phyloP scores from a whole-genome alignment of 306 rosid species.

The Cucumis cinereus region DNA sequence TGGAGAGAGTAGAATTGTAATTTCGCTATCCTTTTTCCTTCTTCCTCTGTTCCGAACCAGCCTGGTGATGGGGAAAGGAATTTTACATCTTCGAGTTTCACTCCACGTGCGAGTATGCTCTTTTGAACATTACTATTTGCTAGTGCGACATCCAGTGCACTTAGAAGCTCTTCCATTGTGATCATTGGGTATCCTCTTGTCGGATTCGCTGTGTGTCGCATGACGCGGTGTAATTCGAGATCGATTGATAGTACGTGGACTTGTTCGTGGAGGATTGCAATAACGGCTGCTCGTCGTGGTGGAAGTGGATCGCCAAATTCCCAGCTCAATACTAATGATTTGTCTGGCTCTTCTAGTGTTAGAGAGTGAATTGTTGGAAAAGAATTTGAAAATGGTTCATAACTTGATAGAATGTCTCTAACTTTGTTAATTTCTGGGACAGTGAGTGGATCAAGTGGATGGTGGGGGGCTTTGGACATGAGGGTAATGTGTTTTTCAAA shows the following conservation, averaged over 20 bases:
- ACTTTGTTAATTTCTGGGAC: constrained; percentile 39
- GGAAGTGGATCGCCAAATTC: constrained; percentile 25
- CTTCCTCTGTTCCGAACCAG: constrained; percentile 52
- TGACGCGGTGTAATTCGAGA: constrained; percentile 23
- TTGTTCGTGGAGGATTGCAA: constrained; percentile 22
- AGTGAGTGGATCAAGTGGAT: constrained; percentile 81
- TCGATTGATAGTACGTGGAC: constrained; percentile 32
- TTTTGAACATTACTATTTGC: constrained; percentile 28
- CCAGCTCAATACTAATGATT: constrained; percentile 42
- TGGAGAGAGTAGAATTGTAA: constrained; percentile 55
- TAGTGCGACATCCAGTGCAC: constrained; percentile 21
- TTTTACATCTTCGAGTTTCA: constrained; percentile 35
- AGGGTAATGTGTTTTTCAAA: not conserved
- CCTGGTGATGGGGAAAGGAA: constrained; percentile 63
- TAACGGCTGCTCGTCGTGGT: constrained; percentile 43
- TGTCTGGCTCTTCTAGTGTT: constrained; percentile 56
- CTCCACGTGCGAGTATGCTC: constrained; percentile 41
- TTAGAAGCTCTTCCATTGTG: constrained; percentile 39
- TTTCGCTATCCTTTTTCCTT: constrained; percentile 46
- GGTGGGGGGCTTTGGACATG: constrained; percentile 35
- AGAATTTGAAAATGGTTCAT: constrained; percentile 28
- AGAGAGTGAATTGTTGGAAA: constrained; percentile 33
- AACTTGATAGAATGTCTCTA: constrained; percentile 28
- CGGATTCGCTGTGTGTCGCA: not conserved
- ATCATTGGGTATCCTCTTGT: constrained; percentile 46